Base-by-base conservation (phyloP, 495 filamentous ascomycete species). In the Penicillium cinerascens region DNA sequence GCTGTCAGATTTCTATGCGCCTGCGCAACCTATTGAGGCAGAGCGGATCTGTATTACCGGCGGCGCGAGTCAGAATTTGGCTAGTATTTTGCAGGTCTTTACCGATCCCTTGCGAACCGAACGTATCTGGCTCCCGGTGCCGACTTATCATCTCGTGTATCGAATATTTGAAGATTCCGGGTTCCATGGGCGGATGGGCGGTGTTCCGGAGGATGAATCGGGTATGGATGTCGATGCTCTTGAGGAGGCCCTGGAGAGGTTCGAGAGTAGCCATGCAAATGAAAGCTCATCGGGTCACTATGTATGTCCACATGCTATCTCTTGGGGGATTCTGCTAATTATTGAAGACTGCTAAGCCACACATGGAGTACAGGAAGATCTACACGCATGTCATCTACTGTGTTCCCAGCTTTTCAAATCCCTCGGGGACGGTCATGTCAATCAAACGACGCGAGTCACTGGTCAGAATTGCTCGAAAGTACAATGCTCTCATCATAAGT, bases 371-470 rank as follows among this genome's bases (percentile, higher is more conserved):
- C 56, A 65, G 70, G 26, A 87, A 84, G 56, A 71, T 82, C 41
- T 92, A 90, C 63, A 73, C 72, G 5, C 86, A 89, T 61, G 64
- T 91, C 47, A 81, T 92, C 50, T 92, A 92, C 63, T 77, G 75
- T 38, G 85, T 90, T 1, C 84, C 87, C 0, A 87, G 79, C 0
- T 87, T 83, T 61, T 74, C 60, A 35, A 91, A 91, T 60, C 87
- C 87, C 0, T 84, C 82, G 0, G 82, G 80, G 1, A 81, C 75
- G 29, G 88, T 81, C 0, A 83, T 84, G 78, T 68, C 79, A 0
- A 60, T 82, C 4, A 49, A 64, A 7, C 72, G 79, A 6, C 72
- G 87, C 0, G 55, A 77, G 35, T 64, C 55, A 1, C 72, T 91
- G 1, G 74, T 91, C 8, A 52, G 65, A 22, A 46, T 88, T 4